phyloP scores from a whole-genome alignment of 2,329 filamentous ascomycete species.

The Aureobasidium melanogenum region DNA sequence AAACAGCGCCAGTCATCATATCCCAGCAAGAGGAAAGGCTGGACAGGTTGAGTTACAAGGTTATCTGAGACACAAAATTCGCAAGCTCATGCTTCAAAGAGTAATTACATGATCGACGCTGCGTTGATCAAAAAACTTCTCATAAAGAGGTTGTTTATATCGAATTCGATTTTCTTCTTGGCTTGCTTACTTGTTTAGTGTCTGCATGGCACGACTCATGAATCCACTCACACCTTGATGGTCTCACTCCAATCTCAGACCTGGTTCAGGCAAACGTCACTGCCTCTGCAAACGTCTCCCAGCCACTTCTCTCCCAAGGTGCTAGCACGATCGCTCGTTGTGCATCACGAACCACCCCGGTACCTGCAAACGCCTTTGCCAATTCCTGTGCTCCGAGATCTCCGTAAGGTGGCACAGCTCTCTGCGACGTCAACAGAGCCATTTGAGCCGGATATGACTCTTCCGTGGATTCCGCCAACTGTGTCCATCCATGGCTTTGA shows the following conservation, averaged over 20 bases:
- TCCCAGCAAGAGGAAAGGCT: background rate
- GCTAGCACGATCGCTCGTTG: constrained; percentile 71
- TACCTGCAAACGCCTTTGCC: constrained; percentile 64
- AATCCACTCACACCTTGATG: background rate
- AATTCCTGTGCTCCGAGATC: constrained; percentile 60
- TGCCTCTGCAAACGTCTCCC: constrained; percentile 44
- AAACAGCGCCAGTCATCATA: no score
- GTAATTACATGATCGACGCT: background rate
- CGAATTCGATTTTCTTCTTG: background rate
- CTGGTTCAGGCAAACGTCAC: constrained; percentile 1
- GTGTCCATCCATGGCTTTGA: constrained; percentile 71
- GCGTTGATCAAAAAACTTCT: no score
- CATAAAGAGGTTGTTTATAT: background rate
- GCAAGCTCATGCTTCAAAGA: background rate
- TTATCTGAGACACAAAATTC: background rate
- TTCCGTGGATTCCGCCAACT: constrained; percentile 55
- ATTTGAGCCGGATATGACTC: constrained; percentile 57
- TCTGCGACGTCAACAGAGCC: constrained; percentile 69
- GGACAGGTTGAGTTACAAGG: background rate
- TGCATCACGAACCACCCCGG: constrained; percentile 61
- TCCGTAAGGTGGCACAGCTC: constrained; percentile 64
- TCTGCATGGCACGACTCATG: background rate
- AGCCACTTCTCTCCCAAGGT: constrained; percentile 64
- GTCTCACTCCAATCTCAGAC: background rate
- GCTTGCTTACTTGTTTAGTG: background rate